Evolutionary conservation across 352 stramenopile genomes (phyloP).

Genomic region (Pythium sp.): DNA sequence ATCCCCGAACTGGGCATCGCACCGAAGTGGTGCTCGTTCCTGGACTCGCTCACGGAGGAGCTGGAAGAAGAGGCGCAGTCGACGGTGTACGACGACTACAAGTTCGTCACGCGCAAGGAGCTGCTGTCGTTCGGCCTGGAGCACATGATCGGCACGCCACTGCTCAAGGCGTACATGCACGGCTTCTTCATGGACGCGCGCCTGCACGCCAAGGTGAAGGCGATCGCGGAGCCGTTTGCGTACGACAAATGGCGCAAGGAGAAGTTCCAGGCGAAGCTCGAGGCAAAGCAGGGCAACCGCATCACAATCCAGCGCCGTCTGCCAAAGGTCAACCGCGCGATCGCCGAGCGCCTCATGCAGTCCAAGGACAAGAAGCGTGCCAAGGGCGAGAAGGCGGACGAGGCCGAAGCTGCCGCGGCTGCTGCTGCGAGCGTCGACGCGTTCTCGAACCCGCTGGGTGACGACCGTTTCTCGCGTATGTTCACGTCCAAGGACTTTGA

Average conservation of each 20-base stretch:
- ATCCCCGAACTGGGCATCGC: slow-evolving; percentile 96
- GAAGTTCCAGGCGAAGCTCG: slow-evolving; percentile 93
- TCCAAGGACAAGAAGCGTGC: slow-evolving; percentile 71
- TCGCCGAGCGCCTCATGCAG: slow-evolving; percentile 83
- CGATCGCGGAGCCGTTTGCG: slow-evolving; percentile 96
- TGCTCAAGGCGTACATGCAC: slow-evolving; percentile 99
- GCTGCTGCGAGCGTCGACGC: slow-evolving; percentile 21
- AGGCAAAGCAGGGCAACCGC: slow-evolving; percentile 86
- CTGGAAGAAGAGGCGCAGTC: slow-evolving; percentile 95
- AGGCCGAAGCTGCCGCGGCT: slow-evolving; percentile 25
- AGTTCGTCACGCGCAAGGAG: slow-evolving; percentile 96
- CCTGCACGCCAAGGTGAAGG: slow-evolving; percentile 96
- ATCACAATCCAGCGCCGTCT: slow-evolving; percentile 88
- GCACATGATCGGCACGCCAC: slow-evolving; percentile 96
- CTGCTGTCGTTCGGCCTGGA: slow-evolving; percentile 96
- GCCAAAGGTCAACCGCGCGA: slow-evolving; percentile 89
- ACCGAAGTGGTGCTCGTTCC: slow-evolving; percentile 98
- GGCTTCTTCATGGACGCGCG: slow-evolving; percentile 99
- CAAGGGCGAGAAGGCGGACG: slow-evolving; percentile 26
- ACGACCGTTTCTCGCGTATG: slow-evolving; percentile 97
- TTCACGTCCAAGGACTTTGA: slow-evolving; percentile 98
- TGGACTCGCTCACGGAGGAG: slow-evolving; percentile 99
- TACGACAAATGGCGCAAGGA: slow-evolving; percentile 98
- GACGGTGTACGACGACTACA: slow-evolving; percentile 99
- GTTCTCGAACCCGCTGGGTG: slow-evolving; percentile 85